phyloP scores from a whole-genome alignment of 768 basidiomycete species.

The Mycena vulgaris region DNA sequence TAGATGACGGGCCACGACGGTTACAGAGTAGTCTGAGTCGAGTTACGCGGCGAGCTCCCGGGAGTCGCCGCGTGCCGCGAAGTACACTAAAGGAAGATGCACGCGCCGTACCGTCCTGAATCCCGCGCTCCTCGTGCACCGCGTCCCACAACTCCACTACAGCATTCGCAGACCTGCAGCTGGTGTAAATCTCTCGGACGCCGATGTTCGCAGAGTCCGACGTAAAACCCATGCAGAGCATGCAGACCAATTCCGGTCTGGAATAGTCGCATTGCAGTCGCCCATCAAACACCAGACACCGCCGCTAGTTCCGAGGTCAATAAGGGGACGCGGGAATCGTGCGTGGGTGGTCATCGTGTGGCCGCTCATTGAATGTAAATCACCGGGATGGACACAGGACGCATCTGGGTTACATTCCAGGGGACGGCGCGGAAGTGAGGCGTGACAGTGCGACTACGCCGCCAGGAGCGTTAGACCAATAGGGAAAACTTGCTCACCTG shows the following conservation, averaged over 20 bases:
- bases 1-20: background rate
- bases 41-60: slow-evolving; percentile 13
- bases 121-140: slow-evolving; percentile 7
- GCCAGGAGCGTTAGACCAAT: background rate
- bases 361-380: too few relatives aligned
- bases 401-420: too few relatives aligned
- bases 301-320: too few relatives aligned
- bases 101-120: background rate
- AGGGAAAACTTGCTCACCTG: too few relatives aligned
- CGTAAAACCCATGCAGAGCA: background rate
- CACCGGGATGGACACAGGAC: too few relatives aligned
- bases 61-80: slow-evolving; percentile 11
- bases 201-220: too few relatives aligned
- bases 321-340: too few relatives aligned
- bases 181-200: background rate
- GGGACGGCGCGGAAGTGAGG: background rate
- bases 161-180: background rate
- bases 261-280: too few relatives aligned
- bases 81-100: slow-evolving; percentile 22
- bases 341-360: too few relatives aligned
- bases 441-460: background rate
- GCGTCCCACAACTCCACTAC: background rate
- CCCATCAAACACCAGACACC: too few relatives aligned
- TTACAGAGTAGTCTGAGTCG: slow-evolving; percentile 25
- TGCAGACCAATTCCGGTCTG: background rate